Evolutionary conservation across 768 basidiomycete species (phyloP).

Genomic region (Dacryopinax spathularia): DNA sequence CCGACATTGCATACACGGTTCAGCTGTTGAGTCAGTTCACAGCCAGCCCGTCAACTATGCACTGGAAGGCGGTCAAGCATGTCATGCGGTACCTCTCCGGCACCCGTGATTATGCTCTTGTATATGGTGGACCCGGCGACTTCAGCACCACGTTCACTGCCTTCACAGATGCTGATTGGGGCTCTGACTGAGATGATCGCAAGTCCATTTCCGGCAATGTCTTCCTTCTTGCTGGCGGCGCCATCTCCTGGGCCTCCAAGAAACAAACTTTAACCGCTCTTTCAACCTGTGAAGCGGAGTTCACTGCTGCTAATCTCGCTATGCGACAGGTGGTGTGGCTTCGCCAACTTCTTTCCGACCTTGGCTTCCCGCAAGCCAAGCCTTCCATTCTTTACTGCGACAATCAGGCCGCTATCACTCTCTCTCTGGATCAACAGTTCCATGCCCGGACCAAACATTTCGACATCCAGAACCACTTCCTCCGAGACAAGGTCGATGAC

Average conservation of each 20-base stretch:
- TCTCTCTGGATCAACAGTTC: conserved; percentile 21
- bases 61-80: conserved; percentile 18
- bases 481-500: conserved; percentile 19
- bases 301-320: no score
- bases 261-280: no score
- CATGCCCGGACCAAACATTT: conserved; percentile 29
- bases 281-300: no score
- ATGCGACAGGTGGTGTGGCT: no score
- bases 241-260: background rate
- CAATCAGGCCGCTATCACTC: conserved; percentile 22
- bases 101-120: conserved; percentile 13
- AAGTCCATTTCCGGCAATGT: background rate
- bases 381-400: conserved; percentile 11
- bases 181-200: background rate
- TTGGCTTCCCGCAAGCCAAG: no score
- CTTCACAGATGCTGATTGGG: background rate
- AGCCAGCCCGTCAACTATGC: conserved; percentile 14
- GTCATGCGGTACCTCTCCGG: conserved; percentile 20
- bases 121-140: conserved; percentile 7
- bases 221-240: background rate
- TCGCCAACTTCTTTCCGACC: no score
- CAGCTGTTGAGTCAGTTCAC: conserved; percentile 18
- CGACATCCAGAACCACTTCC: conserved; percentile 25
- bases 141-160: conserved; percentile 1
- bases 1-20: conserved; percentile 25